Percentiles rank a stretch among this genome's conserved stretches.
Evolutionary conservation across 1,284 basidiomycete species (phyloP).

Genomic region (Leccinum idahoense): DNA sequence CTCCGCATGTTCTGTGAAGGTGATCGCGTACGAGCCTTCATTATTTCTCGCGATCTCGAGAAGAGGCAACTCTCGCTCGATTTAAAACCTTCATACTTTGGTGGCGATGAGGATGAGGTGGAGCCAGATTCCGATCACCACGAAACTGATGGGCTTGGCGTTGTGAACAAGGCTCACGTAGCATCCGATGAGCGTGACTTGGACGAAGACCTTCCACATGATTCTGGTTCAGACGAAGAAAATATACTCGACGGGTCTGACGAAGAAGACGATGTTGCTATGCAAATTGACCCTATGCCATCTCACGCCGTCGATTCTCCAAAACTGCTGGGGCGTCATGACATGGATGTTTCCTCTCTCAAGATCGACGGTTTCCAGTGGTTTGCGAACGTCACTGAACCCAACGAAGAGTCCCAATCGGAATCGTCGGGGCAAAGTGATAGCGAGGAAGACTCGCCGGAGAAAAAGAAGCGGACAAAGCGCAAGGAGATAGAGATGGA

Average conservation of each 20-base stretch:
- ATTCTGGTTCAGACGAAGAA: conserved; percentile 23
- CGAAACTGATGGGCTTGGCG: conserved; percentile 26
- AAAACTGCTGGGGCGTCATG: conserved; percentile 12
- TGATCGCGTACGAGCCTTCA: conserved; percentile 79
- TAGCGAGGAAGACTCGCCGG: conserved; percentile 37
- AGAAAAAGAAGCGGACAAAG: conserved; percentile 62
- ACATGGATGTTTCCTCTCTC: conserved; percentile 34
- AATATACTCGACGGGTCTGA: conserved; percentile 20
- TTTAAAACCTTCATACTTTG: conserved; percentile 87
- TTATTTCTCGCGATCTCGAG: conserved; percentile 67
- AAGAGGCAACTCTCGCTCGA: conserved; percentile 84
- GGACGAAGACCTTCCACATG: conserved; percentile 14
- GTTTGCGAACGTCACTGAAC: conserved; percentile 41
- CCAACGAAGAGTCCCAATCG: conserved; percentile 32
- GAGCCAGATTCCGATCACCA: conserved; percentile 16
- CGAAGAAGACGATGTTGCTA: conserved; percentile 34
- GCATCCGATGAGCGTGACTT: conserved; percentile 21
- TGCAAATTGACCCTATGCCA: conserved; percentile 40
- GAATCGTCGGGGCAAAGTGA: conserved; percentile 48
- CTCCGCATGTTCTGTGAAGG: conserved; percentile 82
- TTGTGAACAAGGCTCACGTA: conserved; percentile 21
- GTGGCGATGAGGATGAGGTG: conserved; percentile 34
- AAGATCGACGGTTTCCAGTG: conserved; percentile 69
- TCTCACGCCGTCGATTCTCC: conserved; percentile 15
- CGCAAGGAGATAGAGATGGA: conserved; percentile 76